Conservation (phyloP, 169 alveolate species). For the Plasmodium sp. region DNA sequence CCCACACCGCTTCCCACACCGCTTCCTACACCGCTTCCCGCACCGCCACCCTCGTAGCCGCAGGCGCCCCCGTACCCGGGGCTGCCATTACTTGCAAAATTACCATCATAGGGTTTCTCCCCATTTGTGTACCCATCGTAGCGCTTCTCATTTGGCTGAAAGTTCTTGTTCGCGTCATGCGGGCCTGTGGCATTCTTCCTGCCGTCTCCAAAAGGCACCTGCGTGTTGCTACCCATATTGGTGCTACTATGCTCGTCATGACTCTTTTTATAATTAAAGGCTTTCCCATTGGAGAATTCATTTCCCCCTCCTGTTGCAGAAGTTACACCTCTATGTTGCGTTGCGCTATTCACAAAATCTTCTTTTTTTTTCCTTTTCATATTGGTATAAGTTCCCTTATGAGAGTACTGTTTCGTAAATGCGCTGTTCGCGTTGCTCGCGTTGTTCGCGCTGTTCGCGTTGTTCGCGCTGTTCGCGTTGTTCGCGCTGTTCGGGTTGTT, state of each 20-base stretch:
- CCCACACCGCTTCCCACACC: neutral
- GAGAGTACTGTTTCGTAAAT: neutral
- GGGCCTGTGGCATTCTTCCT: neutral
- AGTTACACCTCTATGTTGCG: neutral
- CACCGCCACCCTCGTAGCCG: neutral
- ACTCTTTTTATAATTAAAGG: neutral
- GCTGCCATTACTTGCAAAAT: neutral
- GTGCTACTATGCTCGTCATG: constrained; percentile 8
- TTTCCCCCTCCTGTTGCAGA: neutral
- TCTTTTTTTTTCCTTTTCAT: constrained; percentile 39
- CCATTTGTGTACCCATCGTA: constrained; percentile 16
- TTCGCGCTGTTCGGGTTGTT: neutral
- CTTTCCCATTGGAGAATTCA: constrained; percentile 7
- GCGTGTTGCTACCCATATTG: neutral
- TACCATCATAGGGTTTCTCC: constrained; percentile 27
- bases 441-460: neutral
- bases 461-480: neutral
- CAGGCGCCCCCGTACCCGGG: neutral
- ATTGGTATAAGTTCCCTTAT: constrained; percentile 31
- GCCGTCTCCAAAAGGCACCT: neutral
- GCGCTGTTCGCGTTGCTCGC: neutral
- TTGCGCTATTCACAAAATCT: neutral
- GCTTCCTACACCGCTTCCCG: neutral
- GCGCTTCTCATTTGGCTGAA: constrained; percentile 25
- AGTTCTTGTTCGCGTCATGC: neutral